Evolutionary conservation across 164 flowering plant species (phyloP).

Genomic region (Aristolochia contorta): DNA sequence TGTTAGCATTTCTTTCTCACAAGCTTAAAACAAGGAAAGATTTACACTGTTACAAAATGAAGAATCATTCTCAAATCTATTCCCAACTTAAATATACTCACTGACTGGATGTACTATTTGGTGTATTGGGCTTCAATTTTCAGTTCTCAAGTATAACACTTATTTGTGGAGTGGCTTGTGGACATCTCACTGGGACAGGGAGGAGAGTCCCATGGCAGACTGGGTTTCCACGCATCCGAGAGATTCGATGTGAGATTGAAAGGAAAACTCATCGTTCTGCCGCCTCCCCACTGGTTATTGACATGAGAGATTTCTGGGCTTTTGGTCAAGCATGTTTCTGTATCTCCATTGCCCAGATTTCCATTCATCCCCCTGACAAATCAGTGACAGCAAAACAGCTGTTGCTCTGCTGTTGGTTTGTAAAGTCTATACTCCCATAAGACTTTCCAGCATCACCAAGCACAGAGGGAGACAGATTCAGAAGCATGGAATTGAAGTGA

Average conservation of each 20-base stretch:
- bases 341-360: slow-evolving; percentile 18
- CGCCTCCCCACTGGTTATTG: slow-evolving; percentile 26
- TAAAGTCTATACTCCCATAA: slow-evolving; percentile 29
- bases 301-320: slow-evolving; percentile 10
- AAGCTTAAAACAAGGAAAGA: slow-evolving; percentile 10
- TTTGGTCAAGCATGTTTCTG: slow-evolving; percentile 28
- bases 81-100: slow-evolving; percentile 14
- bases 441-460: slow-evolving; percentile 20
- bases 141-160: slow-evolving; percentile 35
- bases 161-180: slow-evolving; percentile 48
- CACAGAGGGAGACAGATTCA: slow-evolving; percentile 25
- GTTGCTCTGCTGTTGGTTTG: slow-evolving; percentile 28
- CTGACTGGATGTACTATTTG: background rate
- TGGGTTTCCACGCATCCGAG: slow-evolving; percentile 38
- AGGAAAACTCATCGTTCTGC: slow-evolving; percentile 43
- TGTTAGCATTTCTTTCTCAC: slow-evolving; percentile 6
- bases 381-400: slow-evolving; percentile 21
- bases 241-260: slow-evolving; percentile 35
- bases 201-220: slow-evolving; percentile 62
- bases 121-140: background rate
- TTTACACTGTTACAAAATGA: slow-evolving; percentile 19
- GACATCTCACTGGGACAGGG: slow-evolving; percentile 64
- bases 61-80: slow-evolving; percentile 10
- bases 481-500: slow-evolving; percentile 34
- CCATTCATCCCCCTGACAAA: slow-evolving; percentile 30